Evolutionary conservation across 176 grass and related monocot genomes (phyloP).

Genomic region (Oryza coarctata): DNA sequence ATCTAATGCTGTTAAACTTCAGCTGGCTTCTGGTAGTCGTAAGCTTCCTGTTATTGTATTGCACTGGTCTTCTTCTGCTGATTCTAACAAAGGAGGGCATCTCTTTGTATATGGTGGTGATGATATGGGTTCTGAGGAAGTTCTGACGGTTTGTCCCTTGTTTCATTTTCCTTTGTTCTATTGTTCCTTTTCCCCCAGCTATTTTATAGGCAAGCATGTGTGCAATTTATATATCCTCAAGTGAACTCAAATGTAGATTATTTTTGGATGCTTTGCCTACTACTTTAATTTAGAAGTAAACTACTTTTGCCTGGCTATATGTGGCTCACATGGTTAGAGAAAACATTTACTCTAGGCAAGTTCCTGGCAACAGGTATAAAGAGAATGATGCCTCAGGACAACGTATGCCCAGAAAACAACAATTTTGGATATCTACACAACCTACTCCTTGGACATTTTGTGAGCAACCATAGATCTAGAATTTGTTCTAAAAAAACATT

Average conservation of each 20-base stretch:
- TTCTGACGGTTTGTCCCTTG: conserved; percentile 68
- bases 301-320: conserved; percentile 15
- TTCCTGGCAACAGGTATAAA: conserved; percentile 3
- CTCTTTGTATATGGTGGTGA: conserved; percentile 97
- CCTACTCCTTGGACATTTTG: neutral
- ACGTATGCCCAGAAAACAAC: neutral
- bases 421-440: neutral
- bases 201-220: conserved; percentile 5
- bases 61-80: conserved; percentile 68
- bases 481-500: neutral
- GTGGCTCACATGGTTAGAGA: neutral
- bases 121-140: conserved; percentile 99
- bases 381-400: neutral
- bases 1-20: conserved; percentile 74
- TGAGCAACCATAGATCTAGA: neutral
- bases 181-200: neutral
- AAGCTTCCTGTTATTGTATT: conserved; percentile 95
- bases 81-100: conserved; percentile 63
- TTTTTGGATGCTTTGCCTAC: neutral
- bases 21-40: conserved; percentile 75
- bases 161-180: conserved; percentile 15
- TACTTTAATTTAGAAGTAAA: conserved; percentile 15
- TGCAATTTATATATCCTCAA: conserved; percentile 9
- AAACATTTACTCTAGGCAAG: neutral
- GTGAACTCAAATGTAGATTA: conserved; percentile 30